Evolutionary conservation across 164 flowering plant species (phyloP).

Genomic region (grape (Vitis vinifera)): DNA sequence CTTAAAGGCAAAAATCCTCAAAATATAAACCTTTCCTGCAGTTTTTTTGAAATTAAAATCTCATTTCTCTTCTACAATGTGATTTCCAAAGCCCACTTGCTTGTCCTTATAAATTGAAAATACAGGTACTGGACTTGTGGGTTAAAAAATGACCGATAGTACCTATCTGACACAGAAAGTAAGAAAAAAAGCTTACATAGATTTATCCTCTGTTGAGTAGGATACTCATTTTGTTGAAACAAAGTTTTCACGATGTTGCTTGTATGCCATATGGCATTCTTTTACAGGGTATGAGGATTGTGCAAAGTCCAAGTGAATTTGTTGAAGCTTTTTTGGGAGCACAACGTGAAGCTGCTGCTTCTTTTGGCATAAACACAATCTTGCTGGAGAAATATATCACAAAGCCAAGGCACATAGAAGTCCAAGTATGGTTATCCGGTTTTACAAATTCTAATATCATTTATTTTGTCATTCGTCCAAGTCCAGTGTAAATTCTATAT

Average conservation of each 20-base stretch:
- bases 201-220: not conserved
- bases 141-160: not conserved
- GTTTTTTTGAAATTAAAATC: not conserved
- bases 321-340: conserved; percentile 88
- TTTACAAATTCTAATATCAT: not conserved
- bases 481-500: too few species aligned
- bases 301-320: conserved; percentile 70
- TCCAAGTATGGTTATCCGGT: conserved; percentile 58
- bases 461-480: too few species aligned
- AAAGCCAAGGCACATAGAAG: conserved; percentile 95
- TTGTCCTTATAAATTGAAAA: not conserved
- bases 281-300: conserved; percentile 95
- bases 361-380: conserved; percentile 85
- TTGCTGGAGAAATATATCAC: conserved; percentile 94
- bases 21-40: not conserved
- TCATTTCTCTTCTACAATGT: not conserved
- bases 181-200: not conserved
- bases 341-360: conserved; percentile 98
- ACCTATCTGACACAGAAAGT: not conserved
- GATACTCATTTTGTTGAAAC: not conserved
- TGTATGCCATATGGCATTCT: conserved; percentile 3
- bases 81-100: not conserved
- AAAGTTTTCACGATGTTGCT: conserved; percentile 1
- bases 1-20: too few species aligned
- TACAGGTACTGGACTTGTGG: not conserved